Evolutionary conservation across 169 alveolate genomes (phyloP).

Genomic region (Plasmodium gaboni): DNA sequence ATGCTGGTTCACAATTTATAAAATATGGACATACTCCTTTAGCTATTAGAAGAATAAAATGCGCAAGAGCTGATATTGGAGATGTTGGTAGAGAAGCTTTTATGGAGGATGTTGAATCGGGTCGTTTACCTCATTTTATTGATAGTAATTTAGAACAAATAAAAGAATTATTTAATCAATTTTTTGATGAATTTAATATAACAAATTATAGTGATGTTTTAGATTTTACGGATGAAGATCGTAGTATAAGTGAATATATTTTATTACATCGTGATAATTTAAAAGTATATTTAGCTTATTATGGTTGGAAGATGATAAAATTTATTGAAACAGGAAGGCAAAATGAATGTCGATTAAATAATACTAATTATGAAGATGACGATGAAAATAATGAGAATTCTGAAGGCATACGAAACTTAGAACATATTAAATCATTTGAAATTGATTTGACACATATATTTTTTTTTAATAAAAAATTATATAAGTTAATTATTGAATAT

Average conservation of each 20-base stretch:
- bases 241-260: conserved; percentile 77
- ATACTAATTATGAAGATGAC: conserved; percentile 31
- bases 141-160: conserved; percentile 86
- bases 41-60: conserved; percentile 86
- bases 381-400: conserved; percentile 10
- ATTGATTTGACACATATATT: conserved; percentile 91
- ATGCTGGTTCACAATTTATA: conserved; percentile 81
- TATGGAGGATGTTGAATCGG: conserved; percentile 88
- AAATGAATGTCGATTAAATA: conserved; percentile 65
- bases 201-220: conserved; percentile 82
- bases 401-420: conserved; percentile 45
- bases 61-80: conserved; percentile 90
- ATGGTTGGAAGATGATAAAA: conserved; percentile 83
- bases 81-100: conserved; percentile 90
- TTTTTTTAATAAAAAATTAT: conserved; percentile 89
- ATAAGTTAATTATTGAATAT: conserved; percentile 91
- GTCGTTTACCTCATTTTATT: conserved; percentile 86
- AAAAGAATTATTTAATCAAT: conserved; percentile 81
- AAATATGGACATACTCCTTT: conserved; percentile 89
- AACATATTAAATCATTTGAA: conserved; percentile 78
- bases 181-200: conserved; percentile 82
- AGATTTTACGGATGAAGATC: conserved; percentile 79
- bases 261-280: conserved; percentile 65
- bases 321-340: conserved; percentile 78
- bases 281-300: conserved; percentile 76